phyloP scores from a whole-genome alignment of 2,329 filamentous ascomycete species.

The Xylaria sp. region DNA sequence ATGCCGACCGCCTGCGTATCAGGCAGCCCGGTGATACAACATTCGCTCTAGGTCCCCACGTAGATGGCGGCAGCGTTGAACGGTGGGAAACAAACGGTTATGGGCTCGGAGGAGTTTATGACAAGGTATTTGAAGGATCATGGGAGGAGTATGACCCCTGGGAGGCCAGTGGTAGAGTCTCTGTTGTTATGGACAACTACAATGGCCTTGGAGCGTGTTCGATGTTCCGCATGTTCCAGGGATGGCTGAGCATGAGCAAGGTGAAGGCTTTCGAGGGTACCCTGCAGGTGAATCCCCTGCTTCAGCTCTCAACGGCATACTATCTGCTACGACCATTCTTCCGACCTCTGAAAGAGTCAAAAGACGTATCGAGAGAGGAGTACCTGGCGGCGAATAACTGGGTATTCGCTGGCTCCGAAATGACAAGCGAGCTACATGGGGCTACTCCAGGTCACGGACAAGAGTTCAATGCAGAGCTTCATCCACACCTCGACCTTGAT shows the following conservation, averaged over 20 bases:
- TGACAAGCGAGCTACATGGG: constrained; percentile 73
- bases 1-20: constrained; percentile 79
- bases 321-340: constrained; percentile 88
- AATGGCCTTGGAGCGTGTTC: constrained; percentile 83
- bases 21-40: constrained; percentile 75
- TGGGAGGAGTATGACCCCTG: constrained; percentile 89
- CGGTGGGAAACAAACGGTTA: constrained; percentile 79
- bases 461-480: constrained; percentile 71
- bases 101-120: constrained; percentile 74
- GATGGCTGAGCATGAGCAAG: constrained; percentile 85
- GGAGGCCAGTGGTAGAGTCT: constrained; percentile 76
- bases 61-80: constrained; percentile 79
- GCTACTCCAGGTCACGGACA: constrained; percentile 75
- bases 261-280: constrained; percentile 81
- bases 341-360: constrained; percentile 57
- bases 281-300: constrained; percentile 81
- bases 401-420: constrained; percentile 61
- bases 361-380: constrained; percentile 55
- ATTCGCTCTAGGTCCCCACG: constrained; percentile 78
- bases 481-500: constrained; percentile 76
- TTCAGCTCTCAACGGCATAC: constrained; percentile 81
- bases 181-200: constrained; percentile 79
- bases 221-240: constrained; percentile 90
- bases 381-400: constrained; percentile 69
- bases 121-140: constrained; percentile 74